Base-by-base conservation (phyloP, 768 basidiomycete species). In the Lepiota brunneoincarnata region DNA sequence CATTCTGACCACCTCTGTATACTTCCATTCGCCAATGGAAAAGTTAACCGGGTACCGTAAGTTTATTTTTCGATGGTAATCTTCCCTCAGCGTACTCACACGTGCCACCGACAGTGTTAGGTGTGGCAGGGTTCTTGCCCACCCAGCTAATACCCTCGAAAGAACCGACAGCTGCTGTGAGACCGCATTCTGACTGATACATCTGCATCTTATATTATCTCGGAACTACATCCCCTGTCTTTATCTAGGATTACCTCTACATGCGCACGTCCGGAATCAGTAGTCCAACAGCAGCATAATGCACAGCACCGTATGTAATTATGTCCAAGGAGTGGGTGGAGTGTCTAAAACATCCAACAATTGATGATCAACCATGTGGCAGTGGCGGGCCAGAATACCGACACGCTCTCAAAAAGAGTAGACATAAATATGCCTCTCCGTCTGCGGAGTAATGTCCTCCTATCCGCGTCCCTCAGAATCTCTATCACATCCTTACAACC, bases 1-100 rank as follows among this genome's bases (percentile, higher is more conserved):
- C 59, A 70, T 77, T 7, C 81, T 80, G 55, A 90, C 90, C 41
- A 98, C 96, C 18, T 84, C 87, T 49, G 72, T 96, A 6, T 98
- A 93, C 68, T 98, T 96, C 75, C 96, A 98, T 65, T 78, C 87
- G 3, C 91, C 92, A 0, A 69, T 77, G 11, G 96, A 98, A 73
- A 98, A 98, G 72, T 56, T 91, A 31, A 84, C 87, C 2, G 96
- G 96, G 11, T 89, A 87, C 55, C 37, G 93, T 95, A 64, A 65
- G 91, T 20, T 36, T 41, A 4, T 47, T n/a, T 4, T 20, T 12
- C 21, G 18, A 2, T 3, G 10, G 20, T 39, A 31, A 9, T 45
- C n/a, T 45, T 18, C 6, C 21, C 47, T 23, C 11, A 26, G 17
- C 28, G 21, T 9, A 6, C 20, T 49, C 2, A 54, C 26, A 18